Base-by-base conservation (phyloP, 2,329 filamentous ascomycete species). In the Apiospora sp. region DNA sequence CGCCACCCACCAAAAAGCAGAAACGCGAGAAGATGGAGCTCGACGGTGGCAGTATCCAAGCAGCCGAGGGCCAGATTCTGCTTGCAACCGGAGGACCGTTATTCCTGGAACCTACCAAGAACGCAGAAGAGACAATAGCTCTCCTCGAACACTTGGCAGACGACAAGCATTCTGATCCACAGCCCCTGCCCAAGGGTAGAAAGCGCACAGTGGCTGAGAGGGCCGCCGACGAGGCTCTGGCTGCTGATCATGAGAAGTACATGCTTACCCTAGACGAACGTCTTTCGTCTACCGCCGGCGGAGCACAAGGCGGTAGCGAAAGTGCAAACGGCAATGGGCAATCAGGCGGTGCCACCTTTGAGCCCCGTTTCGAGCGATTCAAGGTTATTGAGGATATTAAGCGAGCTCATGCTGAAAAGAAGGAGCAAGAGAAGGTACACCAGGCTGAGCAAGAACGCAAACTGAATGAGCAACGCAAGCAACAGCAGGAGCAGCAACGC, bases 131-230 rank as follows among this genome's bases (percentile, higher is more conserved):
- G 75, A 91, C 91, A 1, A 92, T 95, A 68, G 87, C 87, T 14
- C 87, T 97, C 4, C 86, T 98, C 3, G 91, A 94, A 43, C 86
- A 88, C 24, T 86, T 96, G 76, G 87, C 90, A 27, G 93, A 97
- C 80, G 93, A 95, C 8, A 90, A 94, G 72, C 94, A 98, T 81
- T 89, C 90, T 43, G 90, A 92, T 69, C 86, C 90, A 61, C 92
- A 94, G 13, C 96, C 96, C 0, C 89, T 93, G 73, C 95, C 95
- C 3, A 98, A 98, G 86, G 92, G 92, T 10, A 89, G 96, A 72
- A 98, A 99, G 87, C 91, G 96, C 74, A 99, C 96, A 0, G 92
- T 97, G 24, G 96, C 96, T 12, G 96, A 99, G 80, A 91, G 98
- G 85, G 96, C 94, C 12, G 96, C 96, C 10, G 96, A 99, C 79